Evolutionary conservation across 768 basidiomycete genomes (phyloP).

Genomic region (Krasilnikovozyma curviuscula): DNA sequence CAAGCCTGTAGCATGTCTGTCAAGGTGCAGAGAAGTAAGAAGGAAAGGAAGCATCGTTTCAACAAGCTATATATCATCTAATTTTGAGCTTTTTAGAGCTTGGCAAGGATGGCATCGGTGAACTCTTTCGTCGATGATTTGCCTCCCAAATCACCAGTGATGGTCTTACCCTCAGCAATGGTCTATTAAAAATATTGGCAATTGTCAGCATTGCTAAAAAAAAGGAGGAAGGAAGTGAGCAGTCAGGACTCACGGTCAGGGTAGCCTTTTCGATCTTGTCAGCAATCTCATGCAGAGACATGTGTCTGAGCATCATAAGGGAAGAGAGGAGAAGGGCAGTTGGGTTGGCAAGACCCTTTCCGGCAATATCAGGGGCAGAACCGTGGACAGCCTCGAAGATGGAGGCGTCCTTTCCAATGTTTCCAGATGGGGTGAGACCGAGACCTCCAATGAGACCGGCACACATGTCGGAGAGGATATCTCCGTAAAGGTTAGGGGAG

Average conservation of each 20-base stretch:
- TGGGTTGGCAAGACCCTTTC: slow-evolving; percentile 56
- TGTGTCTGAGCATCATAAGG: slow-evolving; percentile 33
- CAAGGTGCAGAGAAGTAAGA: no score
- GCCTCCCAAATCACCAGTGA: slow-evolving; percentile 91
- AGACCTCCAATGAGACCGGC: slow-evolving; percentile 96
- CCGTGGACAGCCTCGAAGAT: slow-evolving; percentile 99
- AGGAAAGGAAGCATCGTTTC: no score
- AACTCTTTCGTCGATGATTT: slow-evolving; percentile 77
- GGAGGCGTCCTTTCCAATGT: slow-evolving; percentile 95
- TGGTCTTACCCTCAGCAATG: slow-evolving; percentile 84
- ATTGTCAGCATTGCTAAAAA: neutral
- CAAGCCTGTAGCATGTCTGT: no score
- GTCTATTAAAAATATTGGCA: slow-evolving; percentile 37
- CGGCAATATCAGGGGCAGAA: slow-evolving; percentile 97
- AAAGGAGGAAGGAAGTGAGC: neutral
- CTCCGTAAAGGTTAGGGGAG: slow-evolving; percentile 89
- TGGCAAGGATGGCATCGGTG: slow-evolving; percentile 66
- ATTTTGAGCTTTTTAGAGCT: slow-evolving; percentile 31
- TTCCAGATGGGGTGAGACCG: slow-evolving; percentile 90
- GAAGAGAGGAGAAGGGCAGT: slow-evolving; percentile 29
- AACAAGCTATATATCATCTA: no score
- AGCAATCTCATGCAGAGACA: slow-evolving; percentile 69
- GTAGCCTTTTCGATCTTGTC: slow-evolving; percentile 80
- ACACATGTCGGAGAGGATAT: slow-evolving; percentile 94
- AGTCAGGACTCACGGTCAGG: slow-evolving; percentile 43